Percentiles rank a stretch among this genome's conserved stretches.
Conservation (phyloP, 441 rosid species). For the Populus trichocarpa region DNA sequence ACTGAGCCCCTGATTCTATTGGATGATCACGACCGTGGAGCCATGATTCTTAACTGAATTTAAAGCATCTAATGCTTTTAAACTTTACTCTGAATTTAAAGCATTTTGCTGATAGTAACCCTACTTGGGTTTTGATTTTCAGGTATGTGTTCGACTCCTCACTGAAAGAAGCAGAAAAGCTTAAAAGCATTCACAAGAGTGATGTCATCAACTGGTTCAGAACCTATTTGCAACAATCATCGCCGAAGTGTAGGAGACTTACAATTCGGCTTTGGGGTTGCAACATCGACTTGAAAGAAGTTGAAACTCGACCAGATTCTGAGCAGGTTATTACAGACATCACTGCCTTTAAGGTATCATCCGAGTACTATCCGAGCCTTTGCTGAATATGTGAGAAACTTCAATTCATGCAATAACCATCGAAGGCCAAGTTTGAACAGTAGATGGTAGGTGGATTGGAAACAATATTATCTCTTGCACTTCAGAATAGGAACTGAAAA, state of each 20-base stretch:
- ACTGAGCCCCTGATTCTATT: not conserved
- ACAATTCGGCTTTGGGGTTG: constrained; percentile 92
- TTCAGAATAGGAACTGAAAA: not conserved
- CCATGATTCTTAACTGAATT: not conserved
- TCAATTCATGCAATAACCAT: not conserved
- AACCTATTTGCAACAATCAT: constrained; percentile 62
- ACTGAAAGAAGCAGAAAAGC: constrained; percentile 72
- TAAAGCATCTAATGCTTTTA: not conserved
- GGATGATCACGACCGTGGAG: not conserved
- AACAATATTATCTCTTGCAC: not conserved
- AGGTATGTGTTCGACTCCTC: constrained; percentile 86
- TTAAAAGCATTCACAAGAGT: constrained; percentile 50
- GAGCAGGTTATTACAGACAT: constrained; percentile 48
- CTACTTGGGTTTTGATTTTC: constrained; percentile 8
- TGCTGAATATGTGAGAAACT: constrained; percentile 10
- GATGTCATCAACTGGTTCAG: constrained; percentile 68
- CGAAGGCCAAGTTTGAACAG: constrained; percentile 9
- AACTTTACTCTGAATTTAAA: no score
- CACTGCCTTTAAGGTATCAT: constrained; percentile 52
- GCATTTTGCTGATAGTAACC: not conserved
- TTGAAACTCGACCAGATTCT: constrained; percentile 28
- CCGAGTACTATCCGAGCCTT: constrained; percentile 62
- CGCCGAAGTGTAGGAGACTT: constrained; percentile 77
- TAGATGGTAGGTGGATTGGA: not conserved
- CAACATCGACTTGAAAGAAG: constrained; percentile 53